Evolutionary conservation across 805 yeast genomes (phyloP).

Genomic region (Wickerhamomyces canadensis): DNA sequence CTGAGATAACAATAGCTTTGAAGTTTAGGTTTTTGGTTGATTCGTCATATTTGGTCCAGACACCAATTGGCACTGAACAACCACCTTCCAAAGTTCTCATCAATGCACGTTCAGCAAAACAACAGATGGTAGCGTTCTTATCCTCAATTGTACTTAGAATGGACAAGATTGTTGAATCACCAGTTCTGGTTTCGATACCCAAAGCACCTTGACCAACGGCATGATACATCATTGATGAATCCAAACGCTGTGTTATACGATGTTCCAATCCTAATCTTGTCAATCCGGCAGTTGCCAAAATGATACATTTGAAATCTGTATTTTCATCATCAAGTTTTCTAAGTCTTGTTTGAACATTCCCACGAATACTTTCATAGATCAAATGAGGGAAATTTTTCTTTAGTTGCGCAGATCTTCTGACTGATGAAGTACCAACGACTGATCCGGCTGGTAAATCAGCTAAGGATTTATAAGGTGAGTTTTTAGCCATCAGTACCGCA

Average conservation of each 20-base stretch:
- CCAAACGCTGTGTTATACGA: slow-evolving; percentile 69
- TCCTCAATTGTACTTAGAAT: slow-evolving; percentile 65
- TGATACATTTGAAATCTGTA: slow-evolving; percentile 62
- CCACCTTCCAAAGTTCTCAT: slow-evolving; percentile 94
- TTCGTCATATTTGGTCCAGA: slow-evolving; percentile 50
- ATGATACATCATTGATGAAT: slow-evolving; percentile 78
- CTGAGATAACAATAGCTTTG: slow-evolving; percentile 73
- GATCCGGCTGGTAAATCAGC: slow-evolving; percentile 79
- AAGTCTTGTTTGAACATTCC: slow-evolving; percentile 76
- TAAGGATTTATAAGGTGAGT: slow-evolving; percentile 57
- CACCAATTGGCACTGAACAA: slow-evolving; percentile 97
- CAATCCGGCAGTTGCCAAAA: slow-evolving; percentile 91
- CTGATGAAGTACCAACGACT: slow-evolving; percentile 90
- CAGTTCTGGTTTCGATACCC: slow-evolving; percentile 81
- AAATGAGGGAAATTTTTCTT: slow-evolving; percentile 72
- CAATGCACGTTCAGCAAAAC: slow-evolving; percentile 83
- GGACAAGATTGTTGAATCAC: slow-evolving; percentile 52
- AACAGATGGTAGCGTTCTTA: slow-evolving; percentile 59
- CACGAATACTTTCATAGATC: slow-evolving; percentile 79
- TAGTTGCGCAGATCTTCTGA: slow-evolving; percentile 90
- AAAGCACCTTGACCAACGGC: slow-evolving; percentile 99
- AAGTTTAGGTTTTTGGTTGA: slow-evolving; percentile 42
- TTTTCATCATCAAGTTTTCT: slow-evolving; percentile 70
- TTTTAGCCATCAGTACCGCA: slow-evolving; percentile 71
- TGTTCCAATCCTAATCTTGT: slow-evolving; percentile 64